Percentiles rank a stretch among this genome's conserved stretches.
These are phyloP conservation scores for Pulicaria dysenterica DNA, from an alignment of 129 eudicot genomes.

Conservation along the genomic window DNA sequence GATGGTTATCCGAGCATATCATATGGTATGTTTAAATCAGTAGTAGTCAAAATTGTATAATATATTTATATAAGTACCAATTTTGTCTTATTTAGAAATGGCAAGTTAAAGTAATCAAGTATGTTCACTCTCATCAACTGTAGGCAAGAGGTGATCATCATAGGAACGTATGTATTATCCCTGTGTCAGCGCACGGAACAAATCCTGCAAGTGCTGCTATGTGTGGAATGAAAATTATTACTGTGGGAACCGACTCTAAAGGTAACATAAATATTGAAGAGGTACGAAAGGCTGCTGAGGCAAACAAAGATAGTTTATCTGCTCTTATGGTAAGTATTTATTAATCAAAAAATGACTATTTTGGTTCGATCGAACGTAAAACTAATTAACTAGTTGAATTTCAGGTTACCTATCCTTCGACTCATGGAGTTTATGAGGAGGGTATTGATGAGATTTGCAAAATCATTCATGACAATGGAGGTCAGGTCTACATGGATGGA, in stretches of 20 bases:
- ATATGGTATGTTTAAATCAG: constrained; percentile 51
- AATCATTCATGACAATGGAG: constrained; percentile 94
- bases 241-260: constrained; percentile 91
- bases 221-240: constrained; percentile 97
- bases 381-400: background rate
- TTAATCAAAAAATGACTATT: background rate
- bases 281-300: constrained; percentile 86
- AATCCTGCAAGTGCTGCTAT: constrained; percentile 99
- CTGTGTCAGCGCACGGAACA: constrained; percentile 97
- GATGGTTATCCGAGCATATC: constrained; percentile 98
- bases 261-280: constrained; percentile 94
- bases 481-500: constrained; percentile 99
- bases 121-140: constrained; percentile 19
- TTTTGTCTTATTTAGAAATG: background rate
- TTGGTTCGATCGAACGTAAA: background rate
- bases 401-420: constrained; percentile 97
- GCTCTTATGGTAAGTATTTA: constrained; percentile 74
- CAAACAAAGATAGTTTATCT: constrained; percentile 73
- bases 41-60: background rate
- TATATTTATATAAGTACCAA: too few species aligned
- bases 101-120: background rate
- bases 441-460: constrained; percentile 96
- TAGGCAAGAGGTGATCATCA: constrained; percentile 97
- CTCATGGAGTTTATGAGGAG: constrained; percentile 98
- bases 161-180: constrained; percentile 89